Conservation (phyloP, 1,284 basidiomycete species). For the Phylloboletellus chloephorus region DNA sequence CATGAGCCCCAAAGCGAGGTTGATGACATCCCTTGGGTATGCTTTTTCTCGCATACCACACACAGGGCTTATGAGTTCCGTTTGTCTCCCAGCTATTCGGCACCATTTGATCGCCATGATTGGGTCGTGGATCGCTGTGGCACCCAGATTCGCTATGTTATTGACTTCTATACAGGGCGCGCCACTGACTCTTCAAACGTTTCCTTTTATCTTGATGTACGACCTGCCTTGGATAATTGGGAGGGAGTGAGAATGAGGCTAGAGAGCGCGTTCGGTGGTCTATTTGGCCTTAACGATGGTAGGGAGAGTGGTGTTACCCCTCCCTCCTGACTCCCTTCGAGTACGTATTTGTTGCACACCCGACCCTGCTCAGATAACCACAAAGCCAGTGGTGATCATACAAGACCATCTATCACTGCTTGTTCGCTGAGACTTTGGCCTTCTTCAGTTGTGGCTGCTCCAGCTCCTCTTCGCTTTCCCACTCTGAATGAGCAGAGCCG, state of each 20-base stretch:
- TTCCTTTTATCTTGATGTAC: slow-evolving; percentile 91
- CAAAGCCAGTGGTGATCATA: slow-evolving; percentile 13
- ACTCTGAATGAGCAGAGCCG: slow-evolving; percentile 38
- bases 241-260: slow-evolving; percentile 81
- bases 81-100: slow-evolving; percentile 62
- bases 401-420: slow-evolving; percentile 29
- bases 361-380: slow-evolving; percentile 8
- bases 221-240: slow-evolving; percentile 90
- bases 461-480: slow-evolving; percentile 36
- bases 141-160: slow-evolving; percentile 85
- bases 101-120: slow-evolving; percentile 96
- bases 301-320: slow-evolving; percentile 17
- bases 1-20: slow-evolving; percentile 75
- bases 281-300: slow-evolving; percentile 28
- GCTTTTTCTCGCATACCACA: slow-evolving; percentile 28
- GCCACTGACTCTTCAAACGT: slow-evolving; percentile 39
- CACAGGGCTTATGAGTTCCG: slow-evolving; percentile 3
- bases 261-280: slow-evolving; percentile 44
- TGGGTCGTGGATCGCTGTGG: slow-evolving; percentile 96
- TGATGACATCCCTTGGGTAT: slow-evolving; percentile 83
- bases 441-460: slow-evolving; percentile 38
- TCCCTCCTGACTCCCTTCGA: slow-evolving; percentile 14
- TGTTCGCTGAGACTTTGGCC: slow-evolving; percentile 32
- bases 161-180: slow-evolving; percentile 97
- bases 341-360: slow-evolving; percentile 11